Percentiles rank a stretch among this genome's conserved stretches.
Conservation (phyloP, 2,329 filamentous ascomycete genomes). For the Simplicillium aogashimaense region DNA sequence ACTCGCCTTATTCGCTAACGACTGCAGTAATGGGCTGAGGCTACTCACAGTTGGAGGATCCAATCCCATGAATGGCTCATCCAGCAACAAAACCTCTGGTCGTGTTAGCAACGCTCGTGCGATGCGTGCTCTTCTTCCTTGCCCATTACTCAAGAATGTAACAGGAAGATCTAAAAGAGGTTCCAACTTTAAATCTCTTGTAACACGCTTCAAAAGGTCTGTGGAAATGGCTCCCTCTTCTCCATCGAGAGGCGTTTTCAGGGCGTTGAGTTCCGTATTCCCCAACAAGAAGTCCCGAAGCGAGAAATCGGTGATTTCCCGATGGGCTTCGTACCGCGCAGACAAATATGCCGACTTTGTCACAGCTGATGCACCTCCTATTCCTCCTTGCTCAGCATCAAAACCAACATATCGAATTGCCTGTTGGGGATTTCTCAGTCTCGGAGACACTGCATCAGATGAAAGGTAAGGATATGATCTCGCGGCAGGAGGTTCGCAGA, state of each 20-base stretch:
- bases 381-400: slow-evolving; percentile 56
- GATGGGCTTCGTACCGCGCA: slow-evolving; percentile 78
- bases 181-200: slow-evolving; percentile 58
- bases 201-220: slow-evolving; percentile 48
- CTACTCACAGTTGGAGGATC: slow-evolving; percentile 72
- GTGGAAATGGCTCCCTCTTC: slow-evolving; percentile 38
- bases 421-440: slow-evolving; percentile 47
- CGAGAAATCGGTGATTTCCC: slow-evolving; percentile 82
- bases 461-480: slow-evolving; percentile 72
- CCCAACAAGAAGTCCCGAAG: slow-evolving; percentile 72
- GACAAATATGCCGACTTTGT: slow-evolving; percentile 73
- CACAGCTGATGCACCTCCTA: slow-evolving; percentile 40
- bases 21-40: slow-evolving; percentile 61
- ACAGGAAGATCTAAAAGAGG: slow-evolving; percentile 71
- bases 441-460: slow-evolving; percentile 44
- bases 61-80: slow-evolving; percentile 94
- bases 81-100: slow-evolving; percentile 75
- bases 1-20: slow-evolving; percentile 53
- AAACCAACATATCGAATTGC: slow-evolving; percentile 91
- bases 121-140: slow-evolving; percentile 78
- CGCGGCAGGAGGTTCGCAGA: slow-evolving; percentile 66
- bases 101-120: slow-evolving; percentile 71
- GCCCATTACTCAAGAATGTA: slow-evolving; percentile 85
- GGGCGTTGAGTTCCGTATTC: slow-evolving; percentile 72
- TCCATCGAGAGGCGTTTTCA: slow-evolving; percentile 28